A percentile compares a stretch with the other conserved stretches of the same genome.
These are phyloP conservation scores for Fusarium temperatum DNA, from an alignment of 2,329 filamentous ascomycete species.

Conservation along the genomic window DNA sequence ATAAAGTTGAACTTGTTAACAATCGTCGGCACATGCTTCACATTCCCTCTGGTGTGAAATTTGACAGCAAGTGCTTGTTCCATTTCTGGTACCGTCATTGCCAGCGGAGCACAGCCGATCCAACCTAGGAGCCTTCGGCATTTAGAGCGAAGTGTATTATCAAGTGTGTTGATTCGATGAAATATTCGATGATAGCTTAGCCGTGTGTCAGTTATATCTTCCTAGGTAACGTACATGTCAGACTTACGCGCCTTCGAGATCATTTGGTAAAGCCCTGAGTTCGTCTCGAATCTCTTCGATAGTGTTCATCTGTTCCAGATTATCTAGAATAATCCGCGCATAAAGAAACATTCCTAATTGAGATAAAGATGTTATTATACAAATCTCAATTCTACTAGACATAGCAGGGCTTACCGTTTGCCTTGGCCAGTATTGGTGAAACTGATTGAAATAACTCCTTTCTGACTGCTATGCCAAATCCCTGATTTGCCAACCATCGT, in stretches of 20 bases:
- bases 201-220: background rate
- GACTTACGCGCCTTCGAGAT: background rate
- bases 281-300: constrained; percentile 9
- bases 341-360: constrained; percentile 10
- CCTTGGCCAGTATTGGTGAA: background rate
- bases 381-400: background rate
- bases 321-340: constrained; percentile 3
- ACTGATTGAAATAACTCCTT: background rate
- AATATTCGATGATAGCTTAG: background rate
- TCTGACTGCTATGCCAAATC: background rate
- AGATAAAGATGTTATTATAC: background rate
- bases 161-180: background rate
- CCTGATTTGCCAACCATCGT: background rate
- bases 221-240: background rate
- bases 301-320: constrained; percentile 6
- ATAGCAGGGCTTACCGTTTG: background rate
- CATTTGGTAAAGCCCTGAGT: constrained; percentile 6
- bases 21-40: background rate
- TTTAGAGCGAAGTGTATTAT: background rate
- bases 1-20: background rate
- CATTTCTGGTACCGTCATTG: constrained; percentile 4
- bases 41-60: background rate
- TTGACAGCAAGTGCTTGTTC: constrained; percentile 3
- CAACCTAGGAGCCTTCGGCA: constrained; percentile 21
- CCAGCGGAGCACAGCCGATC: constrained; percentile 2